These are phyloP conservation scores for Microdochium nivale DNA, from an alignment of 2,329 filamentous ascomycete species.

Conservation along the genomic window DNA sequence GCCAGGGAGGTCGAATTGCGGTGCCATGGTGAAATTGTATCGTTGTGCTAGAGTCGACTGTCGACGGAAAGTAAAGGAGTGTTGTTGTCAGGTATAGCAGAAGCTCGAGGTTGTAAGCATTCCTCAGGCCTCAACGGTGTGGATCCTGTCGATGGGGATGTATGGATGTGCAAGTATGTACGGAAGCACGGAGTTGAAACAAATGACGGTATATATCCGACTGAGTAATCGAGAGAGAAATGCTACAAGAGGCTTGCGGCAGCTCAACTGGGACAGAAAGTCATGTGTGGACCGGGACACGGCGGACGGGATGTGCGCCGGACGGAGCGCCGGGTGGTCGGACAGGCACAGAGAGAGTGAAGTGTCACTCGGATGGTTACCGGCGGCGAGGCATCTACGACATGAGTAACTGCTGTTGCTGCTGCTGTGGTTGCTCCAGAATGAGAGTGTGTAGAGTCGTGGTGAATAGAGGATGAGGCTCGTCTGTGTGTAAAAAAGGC, in stretches of 20 bases:
- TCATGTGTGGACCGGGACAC: conserved; percentile 1
- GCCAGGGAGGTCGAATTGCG: conserved; percentile 35
- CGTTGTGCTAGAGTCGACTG: conserved; percentile 3
- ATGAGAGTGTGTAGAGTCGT: no score
- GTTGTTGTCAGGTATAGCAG: neutral
- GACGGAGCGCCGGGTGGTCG: conserved; percentile 18
- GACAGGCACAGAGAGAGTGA: conserved; percentile 3
- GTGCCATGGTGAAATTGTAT: conserved; percentile 27
- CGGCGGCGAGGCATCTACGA: neutral
- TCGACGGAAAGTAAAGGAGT: neutral
- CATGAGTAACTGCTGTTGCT: no score
- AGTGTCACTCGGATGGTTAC: neutral
- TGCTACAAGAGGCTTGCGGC: no score
- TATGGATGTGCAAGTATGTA: no score
- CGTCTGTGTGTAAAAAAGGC: no score
- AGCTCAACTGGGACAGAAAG: neutral
- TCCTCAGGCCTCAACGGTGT: neutral
- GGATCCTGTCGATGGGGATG: no score
- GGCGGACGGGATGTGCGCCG: conserved; percentile 14
- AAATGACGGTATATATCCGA: no score
- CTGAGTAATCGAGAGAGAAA: no score
- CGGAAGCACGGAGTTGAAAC: no score
- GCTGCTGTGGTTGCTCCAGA: neutral
- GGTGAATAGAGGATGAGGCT: no score
- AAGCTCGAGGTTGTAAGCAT: neutral